Conservation (phyloP, 768 basidiomycete genomes). For the Lentinus brumalis region DNA sequence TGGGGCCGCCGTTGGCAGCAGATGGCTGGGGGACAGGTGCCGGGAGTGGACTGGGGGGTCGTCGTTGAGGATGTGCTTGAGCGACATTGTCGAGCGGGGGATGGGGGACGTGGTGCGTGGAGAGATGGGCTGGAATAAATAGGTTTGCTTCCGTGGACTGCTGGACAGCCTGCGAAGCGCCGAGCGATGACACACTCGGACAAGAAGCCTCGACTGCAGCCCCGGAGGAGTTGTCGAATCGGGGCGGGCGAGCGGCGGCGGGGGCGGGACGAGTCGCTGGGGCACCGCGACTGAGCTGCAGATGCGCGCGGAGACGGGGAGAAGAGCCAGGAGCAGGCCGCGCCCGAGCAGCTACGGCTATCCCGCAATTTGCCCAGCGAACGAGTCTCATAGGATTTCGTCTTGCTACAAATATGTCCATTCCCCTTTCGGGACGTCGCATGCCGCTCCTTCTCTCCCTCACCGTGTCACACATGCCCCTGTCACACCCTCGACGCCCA, state of each 20-base stretch:
- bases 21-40: slow-evolving; percentile 38
- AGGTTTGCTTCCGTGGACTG: slow-evolving; percentile 22
- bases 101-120: slow-evolving; percentile 16
- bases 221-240: slow-evolving; percentile 7
- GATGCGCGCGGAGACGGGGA: slow-evolving; percentile 11
- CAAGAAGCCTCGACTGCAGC: slow-evolving; percentile 10
- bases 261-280: slow-evolving; percentile 2
- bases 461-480: slow-evolving; percentile 24
- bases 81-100: slow-evolving; percentile 55
- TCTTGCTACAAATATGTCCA: slow-evolving; percentile 30
- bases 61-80: slow-evolving; percentile 80
- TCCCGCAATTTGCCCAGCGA: slow-evolving; percentile 28
- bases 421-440: slow-evolving; percentile 24
- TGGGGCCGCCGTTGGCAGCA: slow-evolving; percentile 27
- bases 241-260: slow-evolving; percentile 6
- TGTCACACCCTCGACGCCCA: slow-evolving; percentile 17
- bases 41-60: slow-evolving; percentile 38
- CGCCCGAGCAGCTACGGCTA: slow-evolving; percentile 25
- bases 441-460: slow-evolving; percentile 24
- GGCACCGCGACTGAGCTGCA: not conserved
- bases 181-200: slow-evolving; percentile 19
- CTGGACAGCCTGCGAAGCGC: slow-evolving; percentile 22
- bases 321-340: slow-evolving; percentile 17
- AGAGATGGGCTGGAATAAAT: slow-evolving; percentile 17
- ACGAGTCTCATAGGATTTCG: slow-evolving; percentile 28